These are phyloP conservation scores for Coemansia sp. DNA, from an alignment of 192 early-diverging fungal species.

Conservation along the genomic window DNA sequence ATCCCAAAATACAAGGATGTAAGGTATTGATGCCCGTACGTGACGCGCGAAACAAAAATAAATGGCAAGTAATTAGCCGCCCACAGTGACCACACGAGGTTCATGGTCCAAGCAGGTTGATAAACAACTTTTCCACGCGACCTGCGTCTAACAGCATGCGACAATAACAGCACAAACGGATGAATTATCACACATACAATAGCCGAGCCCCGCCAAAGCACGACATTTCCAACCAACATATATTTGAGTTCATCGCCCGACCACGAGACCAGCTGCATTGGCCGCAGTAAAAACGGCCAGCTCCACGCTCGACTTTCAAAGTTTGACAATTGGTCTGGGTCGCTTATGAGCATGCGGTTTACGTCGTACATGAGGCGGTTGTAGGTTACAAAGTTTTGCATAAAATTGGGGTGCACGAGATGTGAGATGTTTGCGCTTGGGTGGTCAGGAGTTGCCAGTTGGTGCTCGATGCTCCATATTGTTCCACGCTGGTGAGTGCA, in stretches of 20 bases:
- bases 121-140: not conserved
- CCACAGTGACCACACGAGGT: slow-evolving; percentile 54
- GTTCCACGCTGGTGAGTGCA: not conserved
- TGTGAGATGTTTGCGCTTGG: not conserved
- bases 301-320: slow-evolving; percentile 59
- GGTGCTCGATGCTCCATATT: not conserved
- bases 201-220: not conserved
- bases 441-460: not conserved
- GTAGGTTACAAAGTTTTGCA: slow-evolving; percentile 75
- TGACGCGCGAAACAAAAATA: slow-evolving; percentile 67
- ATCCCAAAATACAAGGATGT: not conserved
- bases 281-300: not conserved
- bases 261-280: not conserved
- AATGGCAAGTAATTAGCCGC: slow-evolving; percentile 68
- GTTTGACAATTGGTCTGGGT: slow-evolving; percentile 80
- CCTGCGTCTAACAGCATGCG: not conserved
- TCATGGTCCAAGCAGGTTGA: slow-evolving; percentile 2
- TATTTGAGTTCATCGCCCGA: not conserved
- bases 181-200: not conserved
- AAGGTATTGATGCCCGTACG: slow-evolving; percentile 40
- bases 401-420: slow-evolving; percentile 52
- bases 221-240: not conserved
- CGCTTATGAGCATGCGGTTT: slow-evolving; percentile 87
- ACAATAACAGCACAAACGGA: not conserved
- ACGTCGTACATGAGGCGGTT: slow-evolving; percentile 94